Evolutionary conservation across 179 eudicot genomes (phyloP).

Genomic region (Actinidia polygama): DNA sequence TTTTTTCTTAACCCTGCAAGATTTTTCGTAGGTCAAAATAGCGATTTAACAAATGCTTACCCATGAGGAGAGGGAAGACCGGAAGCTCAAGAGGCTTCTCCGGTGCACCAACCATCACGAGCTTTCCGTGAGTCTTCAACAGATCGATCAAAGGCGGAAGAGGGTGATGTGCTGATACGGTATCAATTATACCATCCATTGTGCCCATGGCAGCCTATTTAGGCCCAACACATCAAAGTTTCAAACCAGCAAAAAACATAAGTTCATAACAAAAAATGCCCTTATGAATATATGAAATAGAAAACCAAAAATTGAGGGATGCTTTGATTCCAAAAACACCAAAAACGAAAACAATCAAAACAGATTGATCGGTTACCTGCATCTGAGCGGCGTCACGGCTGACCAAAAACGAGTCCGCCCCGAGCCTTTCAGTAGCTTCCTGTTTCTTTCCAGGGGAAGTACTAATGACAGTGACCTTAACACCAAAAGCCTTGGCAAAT

Average conservation of each 20-base stretch:
- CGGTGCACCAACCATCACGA: slow-evolving; percentile 8
- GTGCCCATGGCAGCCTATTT: slow-evolving; percentile 19
- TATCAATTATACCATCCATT: slow-evolving; percentile 22
- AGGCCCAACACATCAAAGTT: neutral
- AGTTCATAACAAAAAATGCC: too few relatives aligned
- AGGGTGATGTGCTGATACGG: neutral
- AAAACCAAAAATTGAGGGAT: too few relatives aligned
- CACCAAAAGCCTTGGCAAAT: slow-evolving; percentile 35
- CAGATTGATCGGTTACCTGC: slow-evolving; percentile 12
- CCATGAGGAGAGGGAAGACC: neutral
- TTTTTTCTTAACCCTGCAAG: too few relatives aligned
- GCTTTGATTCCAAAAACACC: too few relatives aligned
- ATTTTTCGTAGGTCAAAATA: too few relatives aligned
- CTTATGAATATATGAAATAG: too few relatives aligned
- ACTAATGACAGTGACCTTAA: slow-evolving; percentile 35
- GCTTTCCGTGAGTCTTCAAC: slow-evolving; percentile 19
- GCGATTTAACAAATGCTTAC: neutral
- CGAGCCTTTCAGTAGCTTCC: slow-evolving; percentile 27
- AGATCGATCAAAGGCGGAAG: slow-evolving; percentile 9
- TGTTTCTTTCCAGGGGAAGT: slow-evolving; percentile 30
- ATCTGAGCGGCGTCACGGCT: slow-evolving; percentile 26
- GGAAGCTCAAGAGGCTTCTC: slow-evolving; percentile 7
- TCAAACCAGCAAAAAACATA: too few relatives aligned
- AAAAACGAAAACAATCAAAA: too few relatives aligned
- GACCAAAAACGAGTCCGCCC: slow-evolving; percentile 33